phyloP scores from a whole-genome alignment of 2,329 filamentous ascomycete genomes.

The Raffaelea arxii region DNA sequence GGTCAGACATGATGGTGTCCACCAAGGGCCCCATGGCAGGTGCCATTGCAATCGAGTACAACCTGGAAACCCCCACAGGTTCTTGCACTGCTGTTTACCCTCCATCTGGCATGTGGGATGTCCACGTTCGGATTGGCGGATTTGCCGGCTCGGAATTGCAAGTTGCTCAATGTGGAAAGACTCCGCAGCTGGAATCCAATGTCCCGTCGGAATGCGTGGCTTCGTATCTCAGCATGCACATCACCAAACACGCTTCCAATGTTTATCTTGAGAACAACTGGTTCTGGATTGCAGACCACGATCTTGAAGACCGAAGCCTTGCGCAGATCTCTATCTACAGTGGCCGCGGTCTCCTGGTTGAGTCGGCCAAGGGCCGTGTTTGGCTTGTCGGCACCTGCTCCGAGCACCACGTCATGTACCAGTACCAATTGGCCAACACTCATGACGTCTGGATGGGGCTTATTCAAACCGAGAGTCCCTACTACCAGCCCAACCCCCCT shows the following conservation, averaged over 20 bases:
- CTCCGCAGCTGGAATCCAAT: conserved; percentile 19
- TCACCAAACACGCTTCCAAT: conserved; percentile 26
- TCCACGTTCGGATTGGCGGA: conserved; percentile 66
- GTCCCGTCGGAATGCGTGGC: conserved; percentile 25
- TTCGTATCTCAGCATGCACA: conserved; percentile 29
- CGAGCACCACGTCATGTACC: conserved; percentile 53
- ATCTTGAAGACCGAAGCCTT: conserved; percentile 32
- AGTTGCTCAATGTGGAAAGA: conserved; percentile 55
- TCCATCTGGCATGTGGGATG: conserved; percentile 59
- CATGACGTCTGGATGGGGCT: conserved; percentile 49
- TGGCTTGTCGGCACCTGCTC: conserved; percentile 52
- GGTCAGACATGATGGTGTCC: conserved; percentile 62
- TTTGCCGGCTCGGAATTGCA: conserved; percentile 60
- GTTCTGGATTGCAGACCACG: conserved; percentile 40
- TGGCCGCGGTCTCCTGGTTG: conserved; percentile 24
- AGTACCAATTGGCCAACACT: conserved; percentile 51
- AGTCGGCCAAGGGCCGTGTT: conserved; percentile 26
- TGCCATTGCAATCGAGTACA: conserved; percentile 64
- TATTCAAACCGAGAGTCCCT: conserved; percentile 58
- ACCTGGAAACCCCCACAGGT: conserved; percentile 40
- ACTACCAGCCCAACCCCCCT: conserved; percentile 52
- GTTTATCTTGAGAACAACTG: conserved; percentile 40
- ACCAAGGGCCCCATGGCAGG: conserved; percentile 58
- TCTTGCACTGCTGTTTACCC: conserved; percentile 11
- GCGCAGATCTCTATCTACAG: conserved; percentile 21